Evolutionary conservation across 768 basidiomycete genomes (phyloP), one percentile per base, ranked within the genome.

Genomic region (Trametes cubensis): DNA sequence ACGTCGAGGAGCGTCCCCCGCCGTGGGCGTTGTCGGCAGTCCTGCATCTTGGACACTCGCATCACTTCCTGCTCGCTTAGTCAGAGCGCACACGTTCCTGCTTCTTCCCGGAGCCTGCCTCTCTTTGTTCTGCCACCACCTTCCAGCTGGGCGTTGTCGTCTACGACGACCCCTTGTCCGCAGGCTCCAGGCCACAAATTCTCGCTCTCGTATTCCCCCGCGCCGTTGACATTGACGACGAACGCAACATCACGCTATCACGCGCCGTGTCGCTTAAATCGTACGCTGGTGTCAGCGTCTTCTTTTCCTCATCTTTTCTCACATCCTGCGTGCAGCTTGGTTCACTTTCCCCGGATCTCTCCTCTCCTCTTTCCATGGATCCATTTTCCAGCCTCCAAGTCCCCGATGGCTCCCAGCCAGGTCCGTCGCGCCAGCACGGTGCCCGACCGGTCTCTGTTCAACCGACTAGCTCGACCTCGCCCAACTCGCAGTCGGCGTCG

Each of bases 401-500:
- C 30, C 81, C 81, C 15, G 80, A 81, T 47, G 55, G 72, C 13
- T 74, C 79, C 13, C 68, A 80, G 60, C 68, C 80, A 20, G 79
- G 80, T 41, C 78, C 80, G 26, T 83, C 84, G 46, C 77, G 81
- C 39, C 76, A 78, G 30, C 69, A 77, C 20, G 71, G 72, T 13
- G 42, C 72, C 8, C 76, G 87, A n/a, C 84, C 87, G 1, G 81
- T 80, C n/a, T 88, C 87, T 13, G 85, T 84, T 39, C 80, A 85
- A 34, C 78, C 85, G 23, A 76, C 80, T 7, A 66, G 81, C 3
- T 69, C 78, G 13, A 63, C 79, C 42, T 72, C 80, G 20, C 65
- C 71, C 23, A 69, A 71, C 23, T 73, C 79, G 15, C 67, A 68
- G 34, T 61, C 71, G 15, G 59, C 71, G 15, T 64, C 72, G 1